Conservation (phyloP, 1,284 basidiomycete species). For the Ceratobasidium sp. region DNA sequence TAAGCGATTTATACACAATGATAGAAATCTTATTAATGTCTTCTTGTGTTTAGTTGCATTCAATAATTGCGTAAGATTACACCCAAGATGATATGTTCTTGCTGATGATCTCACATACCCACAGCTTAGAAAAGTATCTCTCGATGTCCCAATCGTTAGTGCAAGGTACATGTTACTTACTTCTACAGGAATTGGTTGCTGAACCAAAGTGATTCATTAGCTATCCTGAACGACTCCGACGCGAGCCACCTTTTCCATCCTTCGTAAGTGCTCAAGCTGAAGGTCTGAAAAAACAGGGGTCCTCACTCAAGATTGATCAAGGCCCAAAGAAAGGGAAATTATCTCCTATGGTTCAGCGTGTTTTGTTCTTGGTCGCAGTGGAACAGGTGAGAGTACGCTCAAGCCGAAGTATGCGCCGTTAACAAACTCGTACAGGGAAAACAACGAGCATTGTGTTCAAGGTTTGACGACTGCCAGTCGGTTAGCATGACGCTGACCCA, state of each 20-base stretch:
- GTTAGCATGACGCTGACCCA: neutral
- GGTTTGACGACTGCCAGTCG: neutral
- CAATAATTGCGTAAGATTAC: conserved; percentile 68
- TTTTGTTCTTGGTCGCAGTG: conserved; percentile 73
- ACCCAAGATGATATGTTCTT: conserved; percentile 8
- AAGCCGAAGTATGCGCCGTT: neutral
- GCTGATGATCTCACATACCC: conserved; percentile 25
- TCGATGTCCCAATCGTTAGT: conserved; percentile 64
- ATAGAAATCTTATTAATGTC: too few species aligned
- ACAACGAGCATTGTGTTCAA: conserved; percentile 43
- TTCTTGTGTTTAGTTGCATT: too few species aligned
- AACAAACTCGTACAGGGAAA: conserved; percentile 38
- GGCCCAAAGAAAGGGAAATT: conserved; percentile 64
- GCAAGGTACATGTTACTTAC: conserved; percentile 52
- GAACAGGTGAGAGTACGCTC: conserved; percentile 56
- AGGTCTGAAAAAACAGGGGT: too few species aligned
- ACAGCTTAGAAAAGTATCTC: conserved; percentile 69
- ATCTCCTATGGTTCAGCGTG: conserved; percentile 66
- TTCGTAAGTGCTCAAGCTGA: conserved; percentile 51
- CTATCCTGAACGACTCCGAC: conserved; percentile 57
- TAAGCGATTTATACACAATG: too few species aligned
- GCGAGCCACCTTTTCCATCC: conserved; percentile 61
- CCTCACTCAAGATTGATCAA: too few species aligned
- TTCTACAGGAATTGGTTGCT: too few species aligned
- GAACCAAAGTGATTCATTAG: conserved; percentile 47